phyloP scores from a whole-genome alignment of 192 early-diverging fungal genomes.

The Umbelopsis vinacea region DNA sequence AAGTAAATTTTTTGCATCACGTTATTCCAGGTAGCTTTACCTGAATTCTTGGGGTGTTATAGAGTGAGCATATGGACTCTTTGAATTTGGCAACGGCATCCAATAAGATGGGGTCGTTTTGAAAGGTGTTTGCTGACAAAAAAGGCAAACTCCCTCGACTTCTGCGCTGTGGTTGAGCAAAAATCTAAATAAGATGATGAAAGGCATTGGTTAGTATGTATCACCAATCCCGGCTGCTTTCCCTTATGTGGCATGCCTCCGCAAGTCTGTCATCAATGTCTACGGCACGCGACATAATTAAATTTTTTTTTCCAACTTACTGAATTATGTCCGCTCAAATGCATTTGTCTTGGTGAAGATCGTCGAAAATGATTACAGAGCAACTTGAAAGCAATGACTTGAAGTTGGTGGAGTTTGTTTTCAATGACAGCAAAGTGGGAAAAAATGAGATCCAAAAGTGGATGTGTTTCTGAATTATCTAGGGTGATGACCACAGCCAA shows the following conservation, averaged over 20 bases:
- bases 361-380: slow-evolving; percentile 35
- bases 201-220: background rate
- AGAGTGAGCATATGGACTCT: slow-evolving; percentile 48
- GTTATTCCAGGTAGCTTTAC: slow-evolving; percentile 30
- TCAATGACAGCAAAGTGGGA: slow-evolving; percentile 65
- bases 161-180: slow-evolving; percentile 31
- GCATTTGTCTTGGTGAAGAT: slow-evolving; percentile 10
- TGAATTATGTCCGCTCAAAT: slow-evolving; percentile 34
- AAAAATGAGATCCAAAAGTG: slow-evolving; percentile 57
- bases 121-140: slow-evolving; percentile 47
- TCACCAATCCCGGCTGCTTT: background rate
- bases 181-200: slow-evolving; percentile 36
- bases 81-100: slow-evolving; percentile 54
- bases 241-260: background rate
- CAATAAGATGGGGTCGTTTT: slow-evolving; percentile 49
- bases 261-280: background rate
- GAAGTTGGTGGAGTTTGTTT: slow-evolving; percentile 57
- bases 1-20: background rate
- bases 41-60: slow-evolving; percentile 60
- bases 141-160: slow-evolving; percentile 39
- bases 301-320: slow-evolving; percentile 8
- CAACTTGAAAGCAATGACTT: slow-evolving; percentile 48
- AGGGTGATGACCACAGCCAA: slow-evolving; percentile 56
- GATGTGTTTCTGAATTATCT: slow-evolving; percentile 42
- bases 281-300: background rate